Percentiles rank a stretch among this genome's conserved stretches.
phyloP scores from a whole-genome alignment of 495 filamentous ascomycete genomes.

The Neurospora sp. region DNA sequence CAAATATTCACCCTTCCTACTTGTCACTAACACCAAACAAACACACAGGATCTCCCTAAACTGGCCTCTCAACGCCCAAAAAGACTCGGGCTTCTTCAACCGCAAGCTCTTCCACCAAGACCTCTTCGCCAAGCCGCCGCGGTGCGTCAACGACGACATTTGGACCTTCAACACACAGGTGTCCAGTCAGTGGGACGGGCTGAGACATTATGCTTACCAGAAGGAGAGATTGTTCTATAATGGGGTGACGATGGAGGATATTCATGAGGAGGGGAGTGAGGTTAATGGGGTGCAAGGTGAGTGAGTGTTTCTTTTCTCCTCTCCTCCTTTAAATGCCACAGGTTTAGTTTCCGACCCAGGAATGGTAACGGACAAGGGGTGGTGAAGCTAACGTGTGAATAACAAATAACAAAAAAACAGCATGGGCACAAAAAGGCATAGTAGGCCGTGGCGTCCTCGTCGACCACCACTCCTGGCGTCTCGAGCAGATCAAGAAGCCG shows the following conservation, averaged over 20 bases:
- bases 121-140: conserved; percentile 25
- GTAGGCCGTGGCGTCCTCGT: conserved; percentile 49
- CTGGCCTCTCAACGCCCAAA: conserved; percentile 35
- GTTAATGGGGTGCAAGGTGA: conserved; percentile 45
- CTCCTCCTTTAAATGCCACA: neutral
- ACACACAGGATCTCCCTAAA: conserved; percentile 33
- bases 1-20: neutral
- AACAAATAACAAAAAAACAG: conserved; percentile 2
- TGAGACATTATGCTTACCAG: conserved; percentile 43
- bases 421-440: conserved; percentile 42
- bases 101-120: conserved; percentile 32
- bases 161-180: conserved; percentile 53
- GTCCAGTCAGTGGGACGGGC: conserved; percentile 34
- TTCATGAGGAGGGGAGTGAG: conserved; percentile 32
- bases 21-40: neutral
- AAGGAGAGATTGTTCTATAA: conserved; percentile 49
- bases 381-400: neutral
- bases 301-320: neutral
- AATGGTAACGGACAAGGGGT: neutral
- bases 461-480: conserved; percentile 46
- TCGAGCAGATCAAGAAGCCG: conserved; percentile 7
- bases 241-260: conserved; percentile 46
- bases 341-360: neutral
- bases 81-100: conserved; percentile 25
- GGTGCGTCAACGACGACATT: conserved; percentile 47